phyloP scores from a whole-genome alignment of 139 green algal genomes.

The Closterium sp. region DNA sequence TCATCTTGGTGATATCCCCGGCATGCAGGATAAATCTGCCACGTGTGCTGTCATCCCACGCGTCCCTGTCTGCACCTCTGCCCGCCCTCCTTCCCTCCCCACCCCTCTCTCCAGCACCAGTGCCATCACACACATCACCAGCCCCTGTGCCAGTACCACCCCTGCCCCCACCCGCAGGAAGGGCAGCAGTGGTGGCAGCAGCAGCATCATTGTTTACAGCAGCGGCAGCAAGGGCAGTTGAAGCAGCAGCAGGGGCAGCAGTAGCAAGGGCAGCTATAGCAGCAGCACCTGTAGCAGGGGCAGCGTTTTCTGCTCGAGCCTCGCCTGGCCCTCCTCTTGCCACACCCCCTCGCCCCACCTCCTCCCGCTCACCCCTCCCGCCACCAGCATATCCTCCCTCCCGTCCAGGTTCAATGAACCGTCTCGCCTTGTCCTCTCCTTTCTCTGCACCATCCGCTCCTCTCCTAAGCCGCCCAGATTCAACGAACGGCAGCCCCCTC shows the following conservation, averaged over 20 bases:
- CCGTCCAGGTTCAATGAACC: not conserved
- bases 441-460: not conserved
- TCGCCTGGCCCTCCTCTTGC: not conserved
- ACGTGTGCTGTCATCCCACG: not conserved
- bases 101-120: not conserved
- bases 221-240: too few relatives aligned
- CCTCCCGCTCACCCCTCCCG: not conserved
- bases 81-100: not conserved
- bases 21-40: constrained; percentile 19
- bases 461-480: not conserved
- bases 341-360: not conserved
- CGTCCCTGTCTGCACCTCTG: not conserved
- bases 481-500: not conserved
- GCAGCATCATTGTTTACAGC: too few relatives aligned
- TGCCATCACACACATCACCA: not conserved
- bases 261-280: not conserved
- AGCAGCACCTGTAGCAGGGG: not conserved
- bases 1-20: constrained; percentile 43
- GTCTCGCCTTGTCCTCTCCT: not conserved
- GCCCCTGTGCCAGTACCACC: not conserved
- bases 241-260: too few relatives aligned
- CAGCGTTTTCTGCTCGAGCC: not conserved
- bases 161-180: not conserved
- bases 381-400: not conserved
- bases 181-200: not conserved